These are phyloP conservation scores for Crithidia bombi DNA, from an alignment of 208 protist species.

Conservation along the genomic window DNA sequence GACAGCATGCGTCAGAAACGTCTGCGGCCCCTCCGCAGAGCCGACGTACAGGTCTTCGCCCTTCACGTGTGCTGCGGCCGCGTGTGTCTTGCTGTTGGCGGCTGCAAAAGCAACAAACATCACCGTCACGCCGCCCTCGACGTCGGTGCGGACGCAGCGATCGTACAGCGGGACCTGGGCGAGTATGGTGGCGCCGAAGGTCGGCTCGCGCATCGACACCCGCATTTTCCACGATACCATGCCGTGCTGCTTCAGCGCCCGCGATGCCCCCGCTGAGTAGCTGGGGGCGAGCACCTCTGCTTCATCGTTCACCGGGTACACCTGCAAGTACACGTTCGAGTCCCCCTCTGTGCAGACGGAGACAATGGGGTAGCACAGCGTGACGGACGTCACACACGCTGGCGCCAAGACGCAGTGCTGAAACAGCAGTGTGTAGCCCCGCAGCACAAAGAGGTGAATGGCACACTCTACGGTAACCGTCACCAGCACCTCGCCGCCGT, in stretches of 20 bases:
- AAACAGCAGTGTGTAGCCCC: slow-evolving; percentile 30
- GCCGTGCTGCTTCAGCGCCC: slow-evolving; percentile 31
- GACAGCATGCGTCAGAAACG: slow-evolving; percentile 43
- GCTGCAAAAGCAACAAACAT: slow-evolving; percentile 22
- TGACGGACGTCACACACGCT: slow-evolving; percentile 15
- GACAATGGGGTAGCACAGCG: slow-evolving; percentile 30
- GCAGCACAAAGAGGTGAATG: slow-evolving; percentile 31
- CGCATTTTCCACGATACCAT: slow-evolving; percentile 42
- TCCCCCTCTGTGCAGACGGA: slow-evolving; percentile 30
- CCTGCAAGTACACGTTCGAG: slow-evolving; percentile 36
- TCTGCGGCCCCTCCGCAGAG: slow-evolving; percentile 39
- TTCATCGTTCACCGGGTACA: slow-evolving; percentile 34
- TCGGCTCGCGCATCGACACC: slow-evolving; percentile 30
- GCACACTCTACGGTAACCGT: slow-evolving; percentile 20
- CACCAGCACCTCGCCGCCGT: slow-evolving; percentile 30
- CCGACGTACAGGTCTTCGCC: slow-evolving; percentile 35
- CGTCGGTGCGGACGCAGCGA: slow-evolving; percentile 45
- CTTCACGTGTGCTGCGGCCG: slow-evolving; percentile 11
- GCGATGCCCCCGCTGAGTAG: slow-evolving; percentile 21
- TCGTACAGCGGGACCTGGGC: slow-evolving; percentile 27
- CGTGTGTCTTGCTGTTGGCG: neutral
- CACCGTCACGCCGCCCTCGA: slow-evolving; percentile 46
- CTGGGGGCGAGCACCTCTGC: slow-evolving; percentile 30
- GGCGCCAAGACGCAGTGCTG: slow-evolving; percentile 36
- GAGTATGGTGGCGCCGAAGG: slow-evolving; percentile 24